These are phyloP conservation scores for Exobasidium rhododendri DNA, from an alignment of 1,284 basidiomycete genomes.

Conservation along the genomic window DNA sequence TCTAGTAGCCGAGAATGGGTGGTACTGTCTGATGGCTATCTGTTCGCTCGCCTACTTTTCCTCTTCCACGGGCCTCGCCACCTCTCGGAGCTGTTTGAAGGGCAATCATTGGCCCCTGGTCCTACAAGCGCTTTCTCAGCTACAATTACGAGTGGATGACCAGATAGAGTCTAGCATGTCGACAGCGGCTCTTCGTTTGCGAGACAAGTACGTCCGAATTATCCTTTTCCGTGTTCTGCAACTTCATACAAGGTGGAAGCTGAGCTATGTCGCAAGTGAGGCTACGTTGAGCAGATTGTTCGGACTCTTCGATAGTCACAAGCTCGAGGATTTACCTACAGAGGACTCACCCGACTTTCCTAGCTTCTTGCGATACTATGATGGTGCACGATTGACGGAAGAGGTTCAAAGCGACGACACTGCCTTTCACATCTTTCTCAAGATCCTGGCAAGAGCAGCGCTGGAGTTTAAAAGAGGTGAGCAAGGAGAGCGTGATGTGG, in stretches of 20 bases:
- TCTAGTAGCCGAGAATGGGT: slow-evolving; percentile 59
- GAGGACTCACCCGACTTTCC: slow-evolving; percentile 73
- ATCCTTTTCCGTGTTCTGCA: slow-evolving; percentile 72
- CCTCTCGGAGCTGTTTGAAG: slow-evolving; percentile 59
- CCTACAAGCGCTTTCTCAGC: slow-evolving; percentile 20
- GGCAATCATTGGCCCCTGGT: slow-evolving; percentile 66
- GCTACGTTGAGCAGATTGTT: slow-evolving; percentile 67
- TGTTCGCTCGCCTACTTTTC: slow-evolving; percentile 78
- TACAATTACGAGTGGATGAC: slow-evolving; percentile 63
- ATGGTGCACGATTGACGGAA: slow-evolving; percentile 17
- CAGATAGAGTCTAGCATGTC: slow-evolving; percentile 59
- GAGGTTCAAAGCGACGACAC: slow-evolving; percentile 61
- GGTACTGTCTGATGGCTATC: slow-evolving; percentile 70
- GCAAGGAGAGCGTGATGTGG: slow-evolving; percentile 59
- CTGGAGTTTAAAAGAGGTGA: slow-evolving; percentile 32
- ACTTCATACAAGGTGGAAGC: slow-evolving; percentile 70
- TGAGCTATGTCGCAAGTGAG: slow-evolving; percentile 63
- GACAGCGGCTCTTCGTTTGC: slow-evolving; percentile 61
- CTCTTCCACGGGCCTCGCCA: slow-evolving; percentile 61
- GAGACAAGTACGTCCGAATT: slow-evolving; percentile 73
- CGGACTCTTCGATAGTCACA: slow-evolving; percentile 74
- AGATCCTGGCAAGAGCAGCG: slow-evolving; percentile 67
- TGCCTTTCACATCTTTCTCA: slow-evolving; percentile 75
- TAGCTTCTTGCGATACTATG: slow-evolving; percentile 66
- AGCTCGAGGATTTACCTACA: slow-evolving; percentile 72